A percentile compares a stretch with the other conserved stretches of the same genome.
Evolutionary conservation across 1,284 basidiomycete species (phyloP).

Genomic region (Trichosporon coremiiforme): DNA sequence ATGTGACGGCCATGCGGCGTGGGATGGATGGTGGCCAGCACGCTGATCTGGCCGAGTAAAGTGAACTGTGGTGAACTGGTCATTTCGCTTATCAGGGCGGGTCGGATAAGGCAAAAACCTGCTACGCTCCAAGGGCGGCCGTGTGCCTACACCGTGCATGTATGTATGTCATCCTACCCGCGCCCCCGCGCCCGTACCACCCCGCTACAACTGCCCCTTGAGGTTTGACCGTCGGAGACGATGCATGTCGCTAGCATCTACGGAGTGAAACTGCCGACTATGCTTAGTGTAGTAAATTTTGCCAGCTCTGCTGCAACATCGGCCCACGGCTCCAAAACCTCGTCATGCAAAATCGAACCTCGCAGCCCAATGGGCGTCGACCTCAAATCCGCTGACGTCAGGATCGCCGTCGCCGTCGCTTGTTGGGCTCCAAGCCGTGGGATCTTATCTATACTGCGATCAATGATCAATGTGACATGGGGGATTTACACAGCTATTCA

Average conservation of each 20-base stretch:
- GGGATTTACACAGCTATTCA: neutral
- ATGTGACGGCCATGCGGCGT: constrained; percentile 10
- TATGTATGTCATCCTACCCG: too few relatives aligned
- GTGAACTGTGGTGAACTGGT: too few relatives aligned
- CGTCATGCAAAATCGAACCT: neutral
- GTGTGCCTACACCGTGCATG: neutral
- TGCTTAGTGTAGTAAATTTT: neutral
- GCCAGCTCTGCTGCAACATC: neutral
- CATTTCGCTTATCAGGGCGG: neutral
- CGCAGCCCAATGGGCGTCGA: neutral
- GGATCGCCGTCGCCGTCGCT: neutral
- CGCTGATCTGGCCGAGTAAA: neutral
- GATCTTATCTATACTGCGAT: neutral
- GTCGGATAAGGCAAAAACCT: constrained; percentile 5
- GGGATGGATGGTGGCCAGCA: constrained; percentile 15
- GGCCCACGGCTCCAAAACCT: neutral
- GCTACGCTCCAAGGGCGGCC: neutral
- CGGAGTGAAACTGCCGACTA: neutral
- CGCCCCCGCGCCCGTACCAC: neutral
- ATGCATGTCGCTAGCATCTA: neutral
- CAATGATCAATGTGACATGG: neutral
- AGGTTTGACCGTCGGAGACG: neutral
- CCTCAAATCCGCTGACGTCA: neutral
- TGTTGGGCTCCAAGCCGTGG: constrained; percentile 1
- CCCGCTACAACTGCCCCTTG: neutral